Evolutionary conservation across 2,329 filamentous ascomycete genomes (phyloP).

Genomic region (Leptographium wingfieldii): DNA sequence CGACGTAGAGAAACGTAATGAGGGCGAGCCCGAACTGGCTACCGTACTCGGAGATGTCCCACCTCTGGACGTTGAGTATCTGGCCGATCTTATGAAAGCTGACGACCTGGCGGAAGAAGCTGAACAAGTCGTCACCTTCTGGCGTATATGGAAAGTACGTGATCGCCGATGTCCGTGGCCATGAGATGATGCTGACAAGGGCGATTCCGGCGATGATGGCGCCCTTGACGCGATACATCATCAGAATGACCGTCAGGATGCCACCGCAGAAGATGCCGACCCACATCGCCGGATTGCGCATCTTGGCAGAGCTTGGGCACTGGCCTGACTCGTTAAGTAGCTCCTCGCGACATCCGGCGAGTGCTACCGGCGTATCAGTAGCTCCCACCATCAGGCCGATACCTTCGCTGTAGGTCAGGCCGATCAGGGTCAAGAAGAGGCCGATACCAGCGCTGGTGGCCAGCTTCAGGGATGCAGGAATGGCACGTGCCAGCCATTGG

Average conservation of each 20-base stretch:
- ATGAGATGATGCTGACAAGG: constrained; percentile 60
- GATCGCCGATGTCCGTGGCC: constrained; percentile 53
- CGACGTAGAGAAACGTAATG: constrained; percentile 67
- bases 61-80: constrained; percentile 51
- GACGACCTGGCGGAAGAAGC: constrained; percentile 61
- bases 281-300: constrained; percentile 71
- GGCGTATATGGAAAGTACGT: constrained; percentile 59
- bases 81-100: constrained; percentile 57
- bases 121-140: constrained; percentile 49
- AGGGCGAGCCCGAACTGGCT: constrained; percentile 57
- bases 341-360: constrained; percentile 58
- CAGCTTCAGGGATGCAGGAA: constrained; percentile 50
- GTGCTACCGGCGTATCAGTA: constrained; percentile 54
- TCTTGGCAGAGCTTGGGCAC: constrained; percentile 29
- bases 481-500: constrained; percentile 56
- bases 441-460: constrained; percentile 53
- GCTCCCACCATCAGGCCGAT: constrained; percentile 64
- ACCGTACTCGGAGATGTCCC: constrained; percentile 44
- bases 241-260: constrained; percentile 65
- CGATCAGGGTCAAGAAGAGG: constrained; percentile 49
- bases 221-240: constrained; percentile 64
- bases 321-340: constrained; percentile 27
- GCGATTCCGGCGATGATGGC: constrained; percentile 62
- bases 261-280: constrained; percentile 71
- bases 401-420: constrained; percentile 63